Evolutionary conservation across 2,329 filamentous ascomycete genomes (phyloP).

Genomic region (Aspergillus clavatus): DNA sequence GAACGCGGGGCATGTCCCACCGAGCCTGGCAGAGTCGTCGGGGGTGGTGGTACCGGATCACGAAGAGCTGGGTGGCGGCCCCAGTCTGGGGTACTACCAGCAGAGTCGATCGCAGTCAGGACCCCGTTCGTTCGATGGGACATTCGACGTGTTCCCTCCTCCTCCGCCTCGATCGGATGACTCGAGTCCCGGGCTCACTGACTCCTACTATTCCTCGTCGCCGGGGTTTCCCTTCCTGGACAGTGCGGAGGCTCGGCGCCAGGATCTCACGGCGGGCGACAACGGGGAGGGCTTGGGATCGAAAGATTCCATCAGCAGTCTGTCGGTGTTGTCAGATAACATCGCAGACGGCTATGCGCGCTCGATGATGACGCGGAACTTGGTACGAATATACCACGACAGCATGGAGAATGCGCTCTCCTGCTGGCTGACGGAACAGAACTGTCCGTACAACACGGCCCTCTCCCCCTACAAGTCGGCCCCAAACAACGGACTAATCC

Average conservation of each 20-base stretch:
- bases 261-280: not conserved
- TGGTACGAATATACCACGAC: conserved; percentile 43
- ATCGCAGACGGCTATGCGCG: conserved; percentile 33
- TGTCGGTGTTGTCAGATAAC: conserved; percentile 16
- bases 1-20: not conserved
- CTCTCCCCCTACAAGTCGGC: conserved; percentile 2
- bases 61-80: not conserved
- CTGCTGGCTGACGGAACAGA: conserved; percentile 43
- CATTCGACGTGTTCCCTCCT: too few species aligned
- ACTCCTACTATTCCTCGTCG: not conserved
- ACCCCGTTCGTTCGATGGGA: not conserved
- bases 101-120: not conserved
- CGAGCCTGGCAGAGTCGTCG: not conserved
- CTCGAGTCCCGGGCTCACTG: not conserved
- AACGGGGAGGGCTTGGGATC: not conserved
- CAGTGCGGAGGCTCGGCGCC: not conserved
- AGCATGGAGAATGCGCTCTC: conserved; percentile 43
- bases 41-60: not conserved
- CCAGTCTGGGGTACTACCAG: not conserved
- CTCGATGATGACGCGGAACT: conserved; percentile 32
- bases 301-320: conserved; percentile 3
- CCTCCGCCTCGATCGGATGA: not conserved
- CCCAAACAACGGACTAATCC: conserved; percentile 11
- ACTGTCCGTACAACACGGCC: conserved; percentile 38
- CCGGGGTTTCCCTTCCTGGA: not conserved